Conservation (phyloP, 169 alveolate species). For the Cryptosporidium canis region DNA sequence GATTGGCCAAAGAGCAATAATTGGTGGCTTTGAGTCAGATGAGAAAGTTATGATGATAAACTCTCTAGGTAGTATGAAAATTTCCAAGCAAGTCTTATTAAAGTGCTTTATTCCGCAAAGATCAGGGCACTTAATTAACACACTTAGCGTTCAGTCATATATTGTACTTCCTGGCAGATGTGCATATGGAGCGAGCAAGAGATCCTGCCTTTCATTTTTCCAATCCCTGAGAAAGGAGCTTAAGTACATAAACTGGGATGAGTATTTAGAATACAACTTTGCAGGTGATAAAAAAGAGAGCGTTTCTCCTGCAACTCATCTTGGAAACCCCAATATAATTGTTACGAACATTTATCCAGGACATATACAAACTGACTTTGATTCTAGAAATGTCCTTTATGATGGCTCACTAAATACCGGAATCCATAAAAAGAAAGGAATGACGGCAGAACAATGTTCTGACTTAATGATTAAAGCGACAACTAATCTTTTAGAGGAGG, state of each 20-base stretch:
- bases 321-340: slow-evolving; percentile 21
- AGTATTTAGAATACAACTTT: slow-evolving; percentile 6
- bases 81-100: slow-evolving; percentile 8
- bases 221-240: slow-evolving; percentile 48
- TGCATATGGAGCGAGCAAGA: slow-evolving; percentile 63
- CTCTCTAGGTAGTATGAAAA: slow-evolving; percentile 28
- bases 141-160: slow-evolving; percentile 42
- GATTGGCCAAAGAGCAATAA: slow-evolving; percentile 37
- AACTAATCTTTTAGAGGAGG: slow-evolving; percentile 26
- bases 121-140: slow-evolving; percentile 62
- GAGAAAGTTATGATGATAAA: slow-evolving; percentile 42
- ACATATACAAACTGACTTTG: slow-evolving; percentile 43
- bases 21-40: slow-evolving; percentile 54
- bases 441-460: slow-evolving; percentile 41
- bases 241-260: slow-evolving; percentile 35
- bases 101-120: slow-evolving; percentile 68
- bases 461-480: slow-evolving; percentile 50
- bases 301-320: not conserved
- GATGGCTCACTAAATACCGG: slow-evolving; percentile 15
- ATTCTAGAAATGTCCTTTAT: slow-evolving; percentile 12
- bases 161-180: slow-evolving; percentile 68
- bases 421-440: slow-evolving; percentile 5
- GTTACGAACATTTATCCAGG: slow-evolving; percentile 62
- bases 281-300: not conserved
- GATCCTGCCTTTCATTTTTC: slow-evolving; percentile 43